phyloP scores from a whole-genome alignment of 2,329 filamentous ascomycete genomes.

The Rosellinia necatrix region DNA sequence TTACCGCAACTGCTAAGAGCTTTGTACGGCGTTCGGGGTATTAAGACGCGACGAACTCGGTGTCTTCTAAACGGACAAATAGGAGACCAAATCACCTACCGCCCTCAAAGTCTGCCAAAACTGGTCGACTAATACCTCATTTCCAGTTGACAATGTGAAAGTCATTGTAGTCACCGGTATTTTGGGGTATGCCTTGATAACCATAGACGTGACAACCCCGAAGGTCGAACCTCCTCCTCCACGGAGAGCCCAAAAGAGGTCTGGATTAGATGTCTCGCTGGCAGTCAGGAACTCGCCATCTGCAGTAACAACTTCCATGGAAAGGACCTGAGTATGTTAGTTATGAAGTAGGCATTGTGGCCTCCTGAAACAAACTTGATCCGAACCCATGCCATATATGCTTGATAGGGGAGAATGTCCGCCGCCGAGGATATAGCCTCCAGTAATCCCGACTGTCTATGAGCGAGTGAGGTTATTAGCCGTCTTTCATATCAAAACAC shows the following conservation, averaged over 20 bases:
- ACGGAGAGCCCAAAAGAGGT: constrained; percentile 57
- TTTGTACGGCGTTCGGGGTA: neutral
- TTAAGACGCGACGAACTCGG: neutral
- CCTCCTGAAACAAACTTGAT: constrained; percentile 43
- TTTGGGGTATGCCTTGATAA: constrained; percentile 43
- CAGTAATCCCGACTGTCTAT: constrained; percentile 55
- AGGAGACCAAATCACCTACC: neutral
- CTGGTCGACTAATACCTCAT: constrained; percentile 37
- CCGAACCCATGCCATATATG: constrained; percentile 55
- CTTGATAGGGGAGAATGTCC: constrained; percentile 59
- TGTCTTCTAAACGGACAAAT: constrained; percentile 9
- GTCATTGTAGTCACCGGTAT: constrained; percentile 40
- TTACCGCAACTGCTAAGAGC: neutral
- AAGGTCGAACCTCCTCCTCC: constrained; percentile 53
- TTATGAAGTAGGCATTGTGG: neutral
- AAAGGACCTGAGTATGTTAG: constrained; percentile 43
- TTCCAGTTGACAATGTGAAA: constrained; percentile 33
- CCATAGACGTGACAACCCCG: constrained; percentile 50
- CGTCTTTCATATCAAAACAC: neutral
- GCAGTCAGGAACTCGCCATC: constrained; percentile 51
- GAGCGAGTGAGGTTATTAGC: neutral
- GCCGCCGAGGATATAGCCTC: constrained; percentile 54
- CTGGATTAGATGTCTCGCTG: constrained; percentile 48
- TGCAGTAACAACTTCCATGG: constrained; percentile 54
- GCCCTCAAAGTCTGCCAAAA: constrained; percentile 40